Base-by-base conservation (phyloP, 306 rosid genomes). In the Sicyos baderoa region DNA sequence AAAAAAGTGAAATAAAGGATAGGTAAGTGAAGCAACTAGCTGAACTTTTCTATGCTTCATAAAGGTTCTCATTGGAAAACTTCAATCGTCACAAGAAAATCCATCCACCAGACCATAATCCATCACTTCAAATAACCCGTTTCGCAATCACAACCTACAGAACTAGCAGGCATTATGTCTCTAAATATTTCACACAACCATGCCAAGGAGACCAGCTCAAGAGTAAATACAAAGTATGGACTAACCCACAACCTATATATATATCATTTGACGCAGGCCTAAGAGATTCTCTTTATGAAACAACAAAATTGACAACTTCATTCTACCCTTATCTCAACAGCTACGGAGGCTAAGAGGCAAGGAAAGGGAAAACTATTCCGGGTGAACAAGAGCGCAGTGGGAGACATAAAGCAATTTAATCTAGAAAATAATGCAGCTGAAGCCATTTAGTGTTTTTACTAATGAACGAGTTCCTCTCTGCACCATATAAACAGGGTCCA, bases 401-500 rank as follows among this genome's bases (percentile, higher is more conserved):
- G 12, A 44, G 11, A 35, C 50, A 66, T 47, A 47, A 66, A 66
- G 15, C 71, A 21, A 47, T 66, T 22, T 47, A 22, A 47, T 21
- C 42, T 47, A 47, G 70, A 19, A 64, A 13, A 19, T 47, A 21
- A 13, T 1, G 48, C 40, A 65, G 2, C 32, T 45, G 13, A 45
- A 11, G 19, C 37, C 6, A 19, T 9, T 66, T 53, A 47, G 11
- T 22, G 42, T 7, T 47, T 44, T 47, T 44, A 54, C 37, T 37
- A 49, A 68, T 7, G 22, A 53, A 44, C 19, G 21, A 75, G 55
- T 55, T 40, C 29, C 47, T 47, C 54, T 62, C 19, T 58, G 37
- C 68, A 18, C 49, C 27, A 47, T 11, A 40, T 16, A 8, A 45
- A 51, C 19, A 23, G 71, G 11, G 29, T 64, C 35, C 32, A 42